Conservation (phyloP, 2,329 filamentous ascomycete species). For the Colletotrichum sp. region DNA sequence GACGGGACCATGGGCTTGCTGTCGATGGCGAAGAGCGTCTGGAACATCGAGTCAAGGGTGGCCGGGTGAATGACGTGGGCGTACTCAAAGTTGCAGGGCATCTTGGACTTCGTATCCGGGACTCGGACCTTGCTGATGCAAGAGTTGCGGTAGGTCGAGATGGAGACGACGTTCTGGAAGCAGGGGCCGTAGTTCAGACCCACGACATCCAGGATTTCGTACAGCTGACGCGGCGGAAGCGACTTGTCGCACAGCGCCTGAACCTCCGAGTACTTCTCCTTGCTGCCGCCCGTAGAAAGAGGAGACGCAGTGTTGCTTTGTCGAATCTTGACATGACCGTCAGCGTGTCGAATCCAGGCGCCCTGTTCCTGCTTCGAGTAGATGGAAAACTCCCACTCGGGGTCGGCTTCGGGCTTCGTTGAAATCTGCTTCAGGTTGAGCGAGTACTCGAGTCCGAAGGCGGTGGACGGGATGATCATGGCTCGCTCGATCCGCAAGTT, state of each 20-base stretch:
- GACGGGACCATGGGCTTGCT: conserved; percentile 55
- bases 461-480: conserved; percentile 52
- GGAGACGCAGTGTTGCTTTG: neutral
- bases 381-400: conserved; percentile 45
- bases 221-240: conserved; percentile 50
- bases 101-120: conserved; percentile 55
- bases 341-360: conserved; percentile 14
- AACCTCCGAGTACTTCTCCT: conserved; percentile 27
- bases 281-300: neutral
- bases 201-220: conserved; percentile 53
- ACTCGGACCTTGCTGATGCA: conserved; percentile 46
- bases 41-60: conserved; percentile 62
- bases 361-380: conserved; percentile 48
- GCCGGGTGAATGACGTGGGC: conserved; percentile 62
- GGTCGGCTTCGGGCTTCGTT: conserved; percentile 2
- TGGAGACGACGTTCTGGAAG: conserved; percentile 52
- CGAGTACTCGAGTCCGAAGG: conserved; percentile 55
- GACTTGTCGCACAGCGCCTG: conserved; percentile 33
- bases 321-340: conserved; percentile 24
- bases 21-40: conserved; percentile 53
- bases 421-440: conserved; percentile 45
- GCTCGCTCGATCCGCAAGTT: conserved; percentile 54
- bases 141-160: conserved; percentile 34
- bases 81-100: conserved; percentile 60
- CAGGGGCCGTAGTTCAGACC: conserved; percentile 57